Conservation (phyloP, 192 early-diverging fungal species). For the Spizellomyces punctatus region DNA sequence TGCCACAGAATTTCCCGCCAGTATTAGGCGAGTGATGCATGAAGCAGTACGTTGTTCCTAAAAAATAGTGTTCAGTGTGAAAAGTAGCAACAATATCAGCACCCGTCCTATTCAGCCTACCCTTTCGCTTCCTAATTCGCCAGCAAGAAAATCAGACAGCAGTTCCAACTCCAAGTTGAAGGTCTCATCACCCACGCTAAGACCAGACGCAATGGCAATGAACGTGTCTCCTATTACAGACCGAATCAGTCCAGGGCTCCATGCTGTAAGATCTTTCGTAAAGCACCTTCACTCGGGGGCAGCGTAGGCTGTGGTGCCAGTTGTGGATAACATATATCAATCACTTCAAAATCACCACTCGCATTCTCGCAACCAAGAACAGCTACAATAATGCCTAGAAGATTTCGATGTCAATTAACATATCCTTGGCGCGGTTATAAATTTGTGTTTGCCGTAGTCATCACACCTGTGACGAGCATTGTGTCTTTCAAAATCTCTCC, state of each 20-base stretch:
- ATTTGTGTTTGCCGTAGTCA: background rate
- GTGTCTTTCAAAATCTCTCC: constrained; percentile 59
- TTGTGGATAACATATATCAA: constrained; percentile 78
- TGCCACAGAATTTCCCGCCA: constrained; percentile 71
- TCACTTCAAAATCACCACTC: constrained; percentile 80
- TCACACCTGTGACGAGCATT: constrained; percentile 72
- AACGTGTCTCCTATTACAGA: constrained; percentile 53
- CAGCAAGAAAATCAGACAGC: constrained; percentile 77
- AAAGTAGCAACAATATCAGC: background rate
- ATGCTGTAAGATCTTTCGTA: constrained; percentile 8
- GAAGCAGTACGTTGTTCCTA: constrained; percentile 61
- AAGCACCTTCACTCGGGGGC: background rate
- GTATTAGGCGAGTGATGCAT: constrained; percentile 69
- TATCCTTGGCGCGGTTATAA: background rate
- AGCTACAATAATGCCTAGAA: constrained; percentile 71
- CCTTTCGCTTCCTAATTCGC: constrained; percentile 62
- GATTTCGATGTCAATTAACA: background rate
- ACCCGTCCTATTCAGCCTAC: constrained; percentile 31
- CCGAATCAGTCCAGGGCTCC: background rate
- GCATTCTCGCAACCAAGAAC: constrained; percentile 78
- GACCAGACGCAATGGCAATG: constrained; percentile 82
- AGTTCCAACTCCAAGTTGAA: constrained; percentile 68
- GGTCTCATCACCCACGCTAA: constrained; percentile 63
- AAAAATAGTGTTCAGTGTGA: background rate
- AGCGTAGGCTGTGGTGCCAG: constrained; percentile 49